These are phyloP conservation scores for Zygosaccharomyces gambellarensis DNA, from an alignment of 805 yeast species.

Conservation along the genomic window DNA sequence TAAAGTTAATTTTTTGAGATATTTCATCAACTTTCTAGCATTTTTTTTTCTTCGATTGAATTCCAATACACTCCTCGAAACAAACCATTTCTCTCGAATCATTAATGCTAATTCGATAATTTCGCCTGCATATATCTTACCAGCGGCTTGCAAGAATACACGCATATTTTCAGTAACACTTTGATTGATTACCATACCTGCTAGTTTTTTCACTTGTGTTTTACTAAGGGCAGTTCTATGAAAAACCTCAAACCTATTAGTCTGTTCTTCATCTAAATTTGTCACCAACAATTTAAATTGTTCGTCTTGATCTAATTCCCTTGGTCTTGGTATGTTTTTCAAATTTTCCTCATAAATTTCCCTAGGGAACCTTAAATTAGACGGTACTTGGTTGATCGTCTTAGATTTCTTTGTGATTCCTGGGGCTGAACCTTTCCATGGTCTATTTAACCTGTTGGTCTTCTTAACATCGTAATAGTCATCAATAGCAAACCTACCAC, in stretches of 20 bases:
- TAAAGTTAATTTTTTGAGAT: constrained; percentile 35
- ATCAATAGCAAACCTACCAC: background rate
- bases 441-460: background rate
- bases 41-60: constrained; percentile 41
- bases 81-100: constrained; percentile 53
- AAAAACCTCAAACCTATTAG: constrained; percentile 81
- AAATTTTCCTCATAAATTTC: constrained; percentile 24
- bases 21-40: constrained; percentile 32
- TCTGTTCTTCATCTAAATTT: constrained; percentile 73
- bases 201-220: constrained; percentile 73
- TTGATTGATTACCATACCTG: constrained; percentile 74
- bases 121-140: constrained; percentile 87
- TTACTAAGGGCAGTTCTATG: constrained; percentile 72
- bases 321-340: constrained; percentile 15
- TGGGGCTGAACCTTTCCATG: background rate
- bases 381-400: constrained; percentile 25
- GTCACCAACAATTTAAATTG: constrained; percentile 59
- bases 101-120: constrained; percentile 76
- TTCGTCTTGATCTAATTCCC: constrained; percentile 48
- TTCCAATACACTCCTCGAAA: constrained; percentile 38
- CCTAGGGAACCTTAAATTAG: constrained; percentile 22
- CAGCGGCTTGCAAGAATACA: constrained; percentile 75
- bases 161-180: constrained; percentile 75
- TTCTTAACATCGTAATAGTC: background rate
- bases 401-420: constrained; percentile 4